Base-by-base conservation (phyloP, 805 yeast genomes). In the Ogataea saltuana region DNA sequence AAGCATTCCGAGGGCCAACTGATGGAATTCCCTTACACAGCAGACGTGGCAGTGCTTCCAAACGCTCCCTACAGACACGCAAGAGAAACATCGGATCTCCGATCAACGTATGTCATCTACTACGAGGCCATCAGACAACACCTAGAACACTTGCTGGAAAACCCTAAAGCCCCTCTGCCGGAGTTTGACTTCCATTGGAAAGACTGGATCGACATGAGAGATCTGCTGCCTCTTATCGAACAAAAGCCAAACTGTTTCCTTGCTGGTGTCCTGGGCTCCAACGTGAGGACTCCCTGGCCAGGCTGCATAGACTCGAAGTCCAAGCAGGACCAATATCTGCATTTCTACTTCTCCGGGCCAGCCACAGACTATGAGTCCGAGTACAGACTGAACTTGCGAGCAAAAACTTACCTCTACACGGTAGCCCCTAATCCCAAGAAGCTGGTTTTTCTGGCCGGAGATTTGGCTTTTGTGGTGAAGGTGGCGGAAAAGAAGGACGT, bases 141-240 rank as follows among this genome's bases (percentile, higher is more conserved):
- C 38, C 57, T 49, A 43, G 46, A 41, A 48, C 56, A 48, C 42
- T 39, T 53, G 50, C 45, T 56, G 47, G 13, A 49, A 17, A 41
- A 55, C 29, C 46, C 69, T 35, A 42, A 59, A 48, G 48, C 50
- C n/a, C 42, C 49, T 6, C 70, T 71, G 2, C 67, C 72, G 0
- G 64, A 58, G 13, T 60, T 67, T 33, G 65, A 58, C 15, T 77
- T 78, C 59, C 76, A 76, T 50, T 78, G 82, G 83, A 67, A 66
- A 44, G 83, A 78, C 55, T 77, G 81, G 74, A 67, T 69, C 4
- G 80, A 76, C 45, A 62, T 76, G 61, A 65, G 70, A 6, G 61
- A 64, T 18, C 58, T 74, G 47, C 61, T 67, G 36, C 71, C 70
- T 0, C 45, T 69, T 22, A 41, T 68, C 5, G 59, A 55, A 26